Evolutionary conservation across 305 asterid species (phyloP).

Genomic region (Withania somnifera): DNA sequence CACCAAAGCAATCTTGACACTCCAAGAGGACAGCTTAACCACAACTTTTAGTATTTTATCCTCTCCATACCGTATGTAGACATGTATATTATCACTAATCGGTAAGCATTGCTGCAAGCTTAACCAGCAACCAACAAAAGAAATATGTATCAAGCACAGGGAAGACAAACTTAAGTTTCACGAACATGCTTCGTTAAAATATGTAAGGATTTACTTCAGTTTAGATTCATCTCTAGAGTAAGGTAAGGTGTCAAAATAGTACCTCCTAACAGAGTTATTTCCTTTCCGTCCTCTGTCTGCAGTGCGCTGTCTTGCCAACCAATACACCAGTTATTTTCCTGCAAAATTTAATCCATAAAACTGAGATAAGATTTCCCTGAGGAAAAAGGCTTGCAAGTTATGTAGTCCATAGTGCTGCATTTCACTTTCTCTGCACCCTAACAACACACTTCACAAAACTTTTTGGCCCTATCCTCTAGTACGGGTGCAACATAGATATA

Average conservation of each 20-base stretch:
- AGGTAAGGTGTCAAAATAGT: neutral
- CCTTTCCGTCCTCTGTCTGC: conserved; percentile 64
- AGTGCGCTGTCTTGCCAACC: conserved; percentile 84
- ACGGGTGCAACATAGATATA: neutral
- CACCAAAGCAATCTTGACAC: neutral
- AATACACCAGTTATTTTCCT: conserved; percentile 60
- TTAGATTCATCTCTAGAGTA: neutral
- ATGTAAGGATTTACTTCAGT: neutral
- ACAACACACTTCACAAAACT: neutral
- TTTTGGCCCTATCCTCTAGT: neutral
- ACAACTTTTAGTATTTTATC: neutral
- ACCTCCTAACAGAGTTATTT: conserved; percentile 68
- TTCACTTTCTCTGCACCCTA: neutral
- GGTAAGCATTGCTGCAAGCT: neutral
- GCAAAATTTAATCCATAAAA: neutral
- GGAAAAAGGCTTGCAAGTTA: neutral
- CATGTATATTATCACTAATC: neutral
- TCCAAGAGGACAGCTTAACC: neutral
- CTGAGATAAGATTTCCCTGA: neutral
- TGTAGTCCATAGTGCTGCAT: neutral
- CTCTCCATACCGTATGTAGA: neutral
- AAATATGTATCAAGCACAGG: neutral
- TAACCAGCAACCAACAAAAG: neutral
- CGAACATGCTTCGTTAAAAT: neutral
- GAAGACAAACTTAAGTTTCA: neutral